These are phyloP conservation scores for Phytophthora multivora DNA, from an alignment of 352 stramenopile genomes.

Conservation along the genomic window DNA sequence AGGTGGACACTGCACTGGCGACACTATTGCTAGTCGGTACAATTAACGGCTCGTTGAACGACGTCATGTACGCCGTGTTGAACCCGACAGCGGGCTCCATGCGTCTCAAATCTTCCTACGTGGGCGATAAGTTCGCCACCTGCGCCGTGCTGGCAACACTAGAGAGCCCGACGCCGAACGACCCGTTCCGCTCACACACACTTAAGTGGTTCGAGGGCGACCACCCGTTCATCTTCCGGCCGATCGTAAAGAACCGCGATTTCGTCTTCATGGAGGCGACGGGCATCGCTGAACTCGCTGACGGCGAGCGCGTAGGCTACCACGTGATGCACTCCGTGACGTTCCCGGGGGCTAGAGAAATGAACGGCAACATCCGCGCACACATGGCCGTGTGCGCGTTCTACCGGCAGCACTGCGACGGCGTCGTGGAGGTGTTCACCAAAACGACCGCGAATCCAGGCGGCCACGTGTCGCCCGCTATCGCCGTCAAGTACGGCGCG, in stretches of 20 bases:
- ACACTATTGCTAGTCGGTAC: slow-evolving; percentile 37
- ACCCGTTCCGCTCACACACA: slow-evolving; percentile 51
- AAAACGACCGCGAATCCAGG: slow-evolving; percentile 29
- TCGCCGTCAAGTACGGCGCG: slow-evolving; percentile 22
- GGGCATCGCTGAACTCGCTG: slow-evolving; percentile 29
- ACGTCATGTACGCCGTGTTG: slow-evolving; percentile 49
- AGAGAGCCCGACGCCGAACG: slow-evolving; percentile 24
- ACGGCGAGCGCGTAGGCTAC: slow-evolving; percentile 49
- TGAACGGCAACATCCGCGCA: slow-evolving; percentile 26
- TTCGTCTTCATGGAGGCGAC: slow-evolving; percentile 61
- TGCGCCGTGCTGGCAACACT: slow-evolving; percentile 41
- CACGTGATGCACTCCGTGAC: slow-evolving; percentile 59
- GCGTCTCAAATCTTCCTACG: slow-evolving; percentile 46
- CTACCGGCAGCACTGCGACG: slow-evolving; percentile 37
- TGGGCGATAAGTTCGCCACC: slow-evolving; percentile 47
- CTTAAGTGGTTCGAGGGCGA: slow-evolving; percentile 59
- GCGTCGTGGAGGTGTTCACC: slow-evolving; percentile 38
- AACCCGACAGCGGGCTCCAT: slow-evolving; percentile 38
- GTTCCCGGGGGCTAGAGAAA: slow-evolving; percentile 27
- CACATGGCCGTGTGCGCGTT: slow-evolving; percentile 44
- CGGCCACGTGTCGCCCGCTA: slow-evolving; percentile 17
- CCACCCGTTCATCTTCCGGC: slow-evolving; percentile 47
- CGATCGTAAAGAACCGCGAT: slow-evolving; percentile 53
- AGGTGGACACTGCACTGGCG: not conserved
- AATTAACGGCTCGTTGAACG: slow-evolving; percentile 33